Evolutionary conservation across 768 basidiomycete genomes (phyloP), one percentile per base, ranked within the genome.

Genomic region (Coprinopsis strossmayeri): DNA sequence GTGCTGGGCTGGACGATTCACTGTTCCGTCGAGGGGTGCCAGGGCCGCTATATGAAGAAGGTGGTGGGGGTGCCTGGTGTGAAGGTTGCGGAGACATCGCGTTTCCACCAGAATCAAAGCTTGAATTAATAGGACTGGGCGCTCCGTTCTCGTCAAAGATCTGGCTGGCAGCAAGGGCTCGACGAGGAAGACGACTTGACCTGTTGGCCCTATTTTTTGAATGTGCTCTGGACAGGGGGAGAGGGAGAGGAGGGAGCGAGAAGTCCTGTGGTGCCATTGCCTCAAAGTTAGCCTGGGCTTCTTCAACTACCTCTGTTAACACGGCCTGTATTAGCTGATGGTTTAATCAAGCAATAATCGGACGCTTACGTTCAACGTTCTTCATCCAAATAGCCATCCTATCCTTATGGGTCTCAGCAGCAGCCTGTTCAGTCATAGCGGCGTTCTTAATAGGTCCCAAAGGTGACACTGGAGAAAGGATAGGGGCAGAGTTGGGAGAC

Each of bases 321-420:
- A 34, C 17, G 45, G 38, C 18, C 17, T 10, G 11, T 7, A 25
- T 48, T 37, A 37, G 15, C 7, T 32, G n/a, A n/a, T 32, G 30
- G 30, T 15, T 32, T 32, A 15, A 7, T 32, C 30, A 32, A 32
- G 44, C 24, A 40, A 35, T 23, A 34, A 23, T 26, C 43, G 40
- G 21, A 25, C 27, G 77, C 87, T 60, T 62, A 90, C 89, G 84
- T 65, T 91, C 88, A 13, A 90, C 85, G 50, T 81, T 87, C 55
- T 77, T 77, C 65, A 89, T 84, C 90, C 90, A 91, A 45, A 84
- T 67, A 1, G 80, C 75, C 84, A 91, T 82, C 45, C 88, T 72
- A 55, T 91, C 87, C 50, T 60, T 65, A 42, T 69, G 66, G 30
- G 71, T 73, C 53, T 83, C 84, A 23, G 71, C 75, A 24, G 72